Evolutionary conservation across 352 stramenopile species (phyloP).

Genomic region (Aphanomyces cochlioides): DNA sequence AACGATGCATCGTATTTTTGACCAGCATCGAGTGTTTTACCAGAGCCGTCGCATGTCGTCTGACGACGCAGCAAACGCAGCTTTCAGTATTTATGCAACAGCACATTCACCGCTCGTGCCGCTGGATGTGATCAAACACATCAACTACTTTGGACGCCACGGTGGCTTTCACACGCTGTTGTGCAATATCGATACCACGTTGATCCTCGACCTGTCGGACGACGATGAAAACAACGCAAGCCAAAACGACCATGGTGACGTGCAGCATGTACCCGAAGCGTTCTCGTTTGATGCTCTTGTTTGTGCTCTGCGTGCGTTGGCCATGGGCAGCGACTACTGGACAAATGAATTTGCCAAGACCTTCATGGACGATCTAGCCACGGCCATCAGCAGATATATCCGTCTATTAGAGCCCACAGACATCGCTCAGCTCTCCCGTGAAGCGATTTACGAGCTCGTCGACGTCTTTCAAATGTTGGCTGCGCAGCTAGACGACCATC

Average conservation of each 20-base stretch:
- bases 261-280: conserved; percentile 5
- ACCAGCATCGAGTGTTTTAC: conserved; percentile 61
- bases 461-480: conserved; percentile 60
- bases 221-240: conserved; percentile 7
- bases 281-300: conserved; percentile 58
- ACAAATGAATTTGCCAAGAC: conserved; percentile 5
- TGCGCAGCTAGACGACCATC: not conserved
- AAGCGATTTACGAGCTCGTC: conserved; percentile 51
- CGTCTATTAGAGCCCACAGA: conserved; percentile 34
- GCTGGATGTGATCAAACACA: conserved; percentile 32
- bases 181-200: conserved; percentile 37
- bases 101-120: not conserved
- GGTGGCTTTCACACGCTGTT: conserved; percentile 56
- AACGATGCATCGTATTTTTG: conserved; percentile 52
- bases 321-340: conserved; percentile 59
- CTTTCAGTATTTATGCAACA: not conserved
- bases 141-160: conserved; percentile 51
- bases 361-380: conserved; percentile 47
- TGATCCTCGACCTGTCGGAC: conserved; percentile 18
- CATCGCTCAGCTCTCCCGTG: conserved; percentile 42
- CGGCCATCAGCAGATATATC: conserved; percentile 37
- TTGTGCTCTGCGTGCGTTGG: conserved; percentile 52
- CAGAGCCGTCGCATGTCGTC: not conserved
- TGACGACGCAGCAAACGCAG: not conserved
- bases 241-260: conserved; percentile 17